These are phyloP conservation scores for Plasmodium sp. DNA, from an alignment of 169 alveolate genomes.

Conservation along the genomic window DNA sequence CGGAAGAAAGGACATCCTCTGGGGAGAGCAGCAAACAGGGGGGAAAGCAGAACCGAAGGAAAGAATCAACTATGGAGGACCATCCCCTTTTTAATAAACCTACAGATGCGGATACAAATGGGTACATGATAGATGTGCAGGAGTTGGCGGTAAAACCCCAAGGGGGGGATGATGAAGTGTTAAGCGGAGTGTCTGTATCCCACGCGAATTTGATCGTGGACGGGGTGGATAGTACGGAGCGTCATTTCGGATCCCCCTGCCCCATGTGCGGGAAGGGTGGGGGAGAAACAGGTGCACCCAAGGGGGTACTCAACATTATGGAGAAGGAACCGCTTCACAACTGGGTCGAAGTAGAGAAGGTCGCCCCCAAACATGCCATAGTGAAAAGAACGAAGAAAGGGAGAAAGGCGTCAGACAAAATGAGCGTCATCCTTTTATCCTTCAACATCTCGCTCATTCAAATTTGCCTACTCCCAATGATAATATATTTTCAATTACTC, in stretches of 20 bases:
- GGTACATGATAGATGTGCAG: background rate
- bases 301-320: background rate
- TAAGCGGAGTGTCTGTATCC: background rate
- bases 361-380: background rate
- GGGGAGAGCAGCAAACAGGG: background rate
- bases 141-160: background rate
- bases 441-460: slow-evolving; percentile 51
- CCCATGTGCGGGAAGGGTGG: background rate
- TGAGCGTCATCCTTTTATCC: slow-evolving; percentile 47
- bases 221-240: background rate
- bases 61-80: background rate
- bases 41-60: background rate
- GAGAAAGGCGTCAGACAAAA: background rate
- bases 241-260: background rate
- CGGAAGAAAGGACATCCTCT: background rate
- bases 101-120: background rate
- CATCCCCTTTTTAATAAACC: background rate
- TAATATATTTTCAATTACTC: slow-evolving; percentile 42
- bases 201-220: background rate
- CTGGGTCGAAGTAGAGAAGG: background rate
- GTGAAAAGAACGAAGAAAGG: background rate
- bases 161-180: background rate
- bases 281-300: background rate
- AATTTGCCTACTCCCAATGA: slow-evolving; percentile 40
- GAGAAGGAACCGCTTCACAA: background rate